Evolutionary conservation across 2,329 filamentous ascomycete genomes (phyloP), one percentile per base, ranked within the genome.

Genomic region (Chrysoporthe deuterocubensis): DNA sequence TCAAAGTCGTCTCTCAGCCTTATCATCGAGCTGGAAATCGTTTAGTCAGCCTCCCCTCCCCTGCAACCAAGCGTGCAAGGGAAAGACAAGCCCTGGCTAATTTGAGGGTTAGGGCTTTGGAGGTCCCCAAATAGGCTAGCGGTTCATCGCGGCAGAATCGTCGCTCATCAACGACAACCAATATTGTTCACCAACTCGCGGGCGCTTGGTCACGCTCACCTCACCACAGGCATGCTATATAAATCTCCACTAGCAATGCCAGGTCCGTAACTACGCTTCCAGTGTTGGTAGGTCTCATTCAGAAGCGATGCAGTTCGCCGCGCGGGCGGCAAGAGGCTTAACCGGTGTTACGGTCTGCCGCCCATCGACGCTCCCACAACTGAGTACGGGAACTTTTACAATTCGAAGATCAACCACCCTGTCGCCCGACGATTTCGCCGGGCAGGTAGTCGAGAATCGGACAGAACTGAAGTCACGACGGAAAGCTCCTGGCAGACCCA

Each of bases 321-420:
- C 56, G n/a, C 56, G 56, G 56, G 34, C 56, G 34, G 37, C 56
- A 42, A 42, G 56, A 13, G 56, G 56, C 56, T 9, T 21, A 6
- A 16, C 32, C 13, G 37, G n/a, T 42, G 56, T 42, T 16, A 42
- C 13, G 34, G 8, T 11, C 13, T 40, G 32, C 32, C 16, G 54
- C 32, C 34, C 34, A 37, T 42, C 37, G 34, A 58, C 56, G 1
- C 18, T 37, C 34, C 18, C 56, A 58, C 18, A 21, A 37, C 34
- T 58, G 34, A 21, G 16, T 8, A 21, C 56, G 16, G 18, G 16
- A 4, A 18, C 34, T n/a, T 18, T n/a, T 34, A 40, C 16, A n/a
- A 21, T 18, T 34, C 56, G 56, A 18, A 58, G 7, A 58, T 58
- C 56, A 11, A n/a, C 32, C 56, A 58, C 7, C 34, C n/a, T 21